Percentiles rank a stretch among this genome's conserved stretches.
These are phyloP conservation scores for Gelatoporia subvermispora DNA, from an alignment of 768 basidiomycete species.

Conservation along the genomic window DNA sequence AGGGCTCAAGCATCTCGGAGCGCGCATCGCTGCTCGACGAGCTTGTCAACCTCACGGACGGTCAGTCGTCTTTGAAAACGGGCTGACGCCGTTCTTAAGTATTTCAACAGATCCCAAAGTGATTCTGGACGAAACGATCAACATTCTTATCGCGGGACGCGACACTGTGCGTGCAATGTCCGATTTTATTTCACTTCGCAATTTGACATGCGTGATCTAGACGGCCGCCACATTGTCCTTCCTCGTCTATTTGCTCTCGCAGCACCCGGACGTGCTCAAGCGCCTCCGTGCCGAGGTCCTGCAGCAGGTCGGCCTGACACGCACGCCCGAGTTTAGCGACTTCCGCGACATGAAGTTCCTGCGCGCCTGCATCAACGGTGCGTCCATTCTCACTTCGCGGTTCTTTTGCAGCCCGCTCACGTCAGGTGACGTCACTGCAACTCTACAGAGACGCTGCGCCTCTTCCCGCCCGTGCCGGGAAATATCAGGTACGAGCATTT, in stretches of 20 bases:
- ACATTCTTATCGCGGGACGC: constrained; percentile 52
- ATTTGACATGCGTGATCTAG: constrained; percentile 5
- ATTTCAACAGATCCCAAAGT: constrained; percentile 32
- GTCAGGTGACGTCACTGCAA: constrained; percentile 1
- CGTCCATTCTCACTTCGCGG: constrained; percentile 5
- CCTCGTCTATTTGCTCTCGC: constrained; percentile 48
- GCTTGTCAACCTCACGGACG: background rate
- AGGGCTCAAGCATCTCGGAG: background rate
- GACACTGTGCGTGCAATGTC: constrained; percentile 36
- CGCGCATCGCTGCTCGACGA: background rate
- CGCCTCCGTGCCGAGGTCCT: constrained; percentile 50
- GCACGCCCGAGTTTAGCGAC: constrained; percentile 48
- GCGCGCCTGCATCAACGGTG: constrained; percentile 52
- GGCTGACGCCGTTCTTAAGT: background rate
- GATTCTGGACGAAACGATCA: constrained; percentile 49
- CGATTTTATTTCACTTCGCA: background rate
- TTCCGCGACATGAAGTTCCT: constrained; percentile 56
- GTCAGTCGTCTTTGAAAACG: background rate
- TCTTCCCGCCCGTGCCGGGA: constrained; percentile 30
- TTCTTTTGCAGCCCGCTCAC: background rate
- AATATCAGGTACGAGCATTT: background rate
- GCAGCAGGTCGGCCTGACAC: constrained; percentile 35
- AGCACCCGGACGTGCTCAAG: constrained; percentile 41
- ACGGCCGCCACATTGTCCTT: constrained; percentile 47
- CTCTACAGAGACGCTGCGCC: constrained; percentile 36